Base-by-base conservation (phyloP, 352 stramenopile genomes). In the Phytophthora agathidicida region DNA sequence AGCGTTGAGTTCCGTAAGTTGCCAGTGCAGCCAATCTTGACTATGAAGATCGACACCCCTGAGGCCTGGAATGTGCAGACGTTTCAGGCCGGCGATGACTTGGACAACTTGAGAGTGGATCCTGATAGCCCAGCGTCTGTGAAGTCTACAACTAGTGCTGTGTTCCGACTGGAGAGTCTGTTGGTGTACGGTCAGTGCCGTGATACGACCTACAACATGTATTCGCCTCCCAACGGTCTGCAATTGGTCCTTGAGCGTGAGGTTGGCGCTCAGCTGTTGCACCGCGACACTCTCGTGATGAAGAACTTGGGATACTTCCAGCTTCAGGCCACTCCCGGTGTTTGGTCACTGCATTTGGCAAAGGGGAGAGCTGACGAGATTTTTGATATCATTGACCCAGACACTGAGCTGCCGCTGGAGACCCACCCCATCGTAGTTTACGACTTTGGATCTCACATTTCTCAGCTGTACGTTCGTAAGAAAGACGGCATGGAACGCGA, bases 271-370 rank as follows among this genome's bases (percentile, higher is more conserved):
- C 51, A 69, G 22, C 68, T 70, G 19, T 48, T 91, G 30, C 76
- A 93, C 41, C 87, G 85, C 19, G 98, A 99, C 62, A 99, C 98
- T 11, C 62, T 99, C 3, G 98, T 99, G 14, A 99, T 99, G 98
- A 97, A 98, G 61, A 99, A 99, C 73, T 72, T 98, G 24, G 98
- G 97, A 11, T 99, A 99, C 83, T 99, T 98, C 76, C 98, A 99
- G 67, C 80, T 99, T 10, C 93, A 98, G 53, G 96, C 96, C 0
- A 96, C 97, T 1, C 97, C 97, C 22, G 97, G 97, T 19, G 84
- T 99, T 10, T 99, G 89, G 87, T 77, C 91, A 32, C 67, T 99
- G 17, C 70, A 86, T n/a, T 86, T 99, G 17, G 91, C 91, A 10
- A 67, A 72, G 23, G 94, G 93, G 0, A 75, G 85, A 41, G 80